Percentiles rank a stretch among this genome's conserved stretches.
These are phyloP conservation scores for Epichloe uncinata DNA, from an alignment of 2,329 filamentous ascomycete species.

Conservation along the genomic window DNA sequence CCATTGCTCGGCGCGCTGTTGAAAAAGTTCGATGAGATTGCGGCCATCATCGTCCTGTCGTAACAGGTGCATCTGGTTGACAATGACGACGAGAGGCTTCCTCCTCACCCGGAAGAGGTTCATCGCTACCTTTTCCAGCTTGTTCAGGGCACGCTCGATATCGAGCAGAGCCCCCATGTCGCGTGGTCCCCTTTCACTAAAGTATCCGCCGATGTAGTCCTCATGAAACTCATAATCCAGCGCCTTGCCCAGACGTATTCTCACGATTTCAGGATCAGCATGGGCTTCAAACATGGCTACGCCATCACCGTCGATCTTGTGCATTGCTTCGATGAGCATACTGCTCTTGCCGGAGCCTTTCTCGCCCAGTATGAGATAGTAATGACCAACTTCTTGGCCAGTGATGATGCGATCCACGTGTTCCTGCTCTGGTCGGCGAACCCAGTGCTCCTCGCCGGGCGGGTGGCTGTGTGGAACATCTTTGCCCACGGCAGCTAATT, in stretches of 20 bases:
- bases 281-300: conserved; percentile 96
- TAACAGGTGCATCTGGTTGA: conserved; percentile 87
- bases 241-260: conserved; percentile 81
- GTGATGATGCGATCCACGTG: conserved; percentile 72
- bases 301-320: conserved; percentile 76
- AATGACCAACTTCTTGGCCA: conserved; percentile 64
- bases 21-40: conserved; percentile 83
- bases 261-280: conserved; percentile 87
- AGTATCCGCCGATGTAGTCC: conserved; percentile 93
- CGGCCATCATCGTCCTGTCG: conserved; percentile 87
- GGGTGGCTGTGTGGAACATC: conserved; percentile 33
- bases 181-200: conserved; percentile 83
- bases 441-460: conserved; percentile 45
- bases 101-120: conserved; percentile 46
- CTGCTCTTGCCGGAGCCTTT: conserved; percentile 95
- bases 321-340: conserved; percentile 93
- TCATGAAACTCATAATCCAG: conserved; percentile 96
- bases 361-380: conserved; percentile 83
- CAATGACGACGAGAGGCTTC: conserved; percentile 74
- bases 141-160: conserved; percentile 94
- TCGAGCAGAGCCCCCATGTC: conserved; percentile 88
- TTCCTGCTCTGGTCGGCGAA: conserved; percentile 67
- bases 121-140: conserved; percentile 89
- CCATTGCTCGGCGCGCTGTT: conserved; percentile 94
- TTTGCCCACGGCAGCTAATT: conserved; percentile 56